phyloP scores from a whole-genome alignment of 2,329 filamentous ascomycete species.

The Cyphellophora attinorum region DNA sequence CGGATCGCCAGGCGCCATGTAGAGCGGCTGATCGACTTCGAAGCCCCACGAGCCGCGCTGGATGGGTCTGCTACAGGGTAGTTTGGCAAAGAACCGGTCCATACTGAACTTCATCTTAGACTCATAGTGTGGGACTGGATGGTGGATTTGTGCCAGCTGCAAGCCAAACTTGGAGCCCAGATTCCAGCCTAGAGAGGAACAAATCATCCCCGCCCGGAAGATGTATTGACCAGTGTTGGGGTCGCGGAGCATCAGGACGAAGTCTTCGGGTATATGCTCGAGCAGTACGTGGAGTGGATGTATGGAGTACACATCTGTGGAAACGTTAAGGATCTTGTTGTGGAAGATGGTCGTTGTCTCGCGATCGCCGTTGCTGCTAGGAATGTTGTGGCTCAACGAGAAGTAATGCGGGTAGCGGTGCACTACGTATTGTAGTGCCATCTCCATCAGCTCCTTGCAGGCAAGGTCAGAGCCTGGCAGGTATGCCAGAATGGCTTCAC shows the following conservation, averaged over 20 bases:
- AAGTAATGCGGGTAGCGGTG: conserved; percentile 71
- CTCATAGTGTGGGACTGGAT: conserved; percentile 69
- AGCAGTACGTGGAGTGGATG: conserved; percentile 62
- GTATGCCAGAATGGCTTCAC: conserved; percentile 53
- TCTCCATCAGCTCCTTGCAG: conserved; percentile 82
- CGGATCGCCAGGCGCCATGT: conserved; percentile 59
- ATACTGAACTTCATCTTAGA: conserved; percentile 83
- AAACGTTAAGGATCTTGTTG: conserved; percentile 58
- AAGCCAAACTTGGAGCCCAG: conserved; percentile 63
- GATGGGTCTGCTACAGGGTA: conserved; percentile 64
- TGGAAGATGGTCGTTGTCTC: conserved; percentile 51
- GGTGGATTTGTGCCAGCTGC: conserved; percentile 62
- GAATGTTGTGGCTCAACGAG: conserved; percentile 42
- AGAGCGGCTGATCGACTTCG: conserved; percentile 65
- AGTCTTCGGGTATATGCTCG: conserved; percentile 76
- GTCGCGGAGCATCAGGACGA: conserved; percentile 65
- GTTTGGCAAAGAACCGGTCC: conserved; percentile 76
- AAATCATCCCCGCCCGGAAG: conserved; percentile 67
- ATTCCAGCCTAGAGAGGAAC: conserved; percentile 73
- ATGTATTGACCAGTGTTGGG: conserved; percentile 62
- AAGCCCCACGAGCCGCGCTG: conserved; percentile 79
- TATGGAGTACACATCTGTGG: conserved; percentile 50
- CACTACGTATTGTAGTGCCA: conserved; percentile 70
- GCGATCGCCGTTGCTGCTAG: no score
- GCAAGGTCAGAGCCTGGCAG: conserved; percentile 69